A percentile compares a stretch with the other conserved stretches of the same genome.
Conservation (phyloP, 2,329 filamentous ascomycete genomes). For the Alternaria incomplexa region DNA sequence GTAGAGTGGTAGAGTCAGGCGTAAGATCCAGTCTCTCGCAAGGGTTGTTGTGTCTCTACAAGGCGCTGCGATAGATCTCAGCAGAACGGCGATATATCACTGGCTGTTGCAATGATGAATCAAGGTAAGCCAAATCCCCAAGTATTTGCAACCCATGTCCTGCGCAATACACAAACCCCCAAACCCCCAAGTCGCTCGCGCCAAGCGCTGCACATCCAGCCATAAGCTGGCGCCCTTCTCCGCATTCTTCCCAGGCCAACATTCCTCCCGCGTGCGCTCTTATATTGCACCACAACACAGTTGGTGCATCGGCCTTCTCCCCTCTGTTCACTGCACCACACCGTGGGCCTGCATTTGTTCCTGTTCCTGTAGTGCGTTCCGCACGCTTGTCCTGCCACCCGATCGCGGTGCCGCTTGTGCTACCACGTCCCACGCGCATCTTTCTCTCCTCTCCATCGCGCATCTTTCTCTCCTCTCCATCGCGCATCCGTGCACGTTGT, state of each 20-base stretch:
- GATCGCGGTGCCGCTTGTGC: slow-evolving; percentile 46
- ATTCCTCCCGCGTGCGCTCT: slow-evolving; percentile 37
- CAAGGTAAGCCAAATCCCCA: slow-evolving; percentile 47
- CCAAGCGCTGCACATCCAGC: slow-evolving; percentile 35
- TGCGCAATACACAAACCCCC: slow-evolving; percentile 22
- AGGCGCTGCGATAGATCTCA: slow-evolving; percentile 25
- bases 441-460: slow-evolving; percentile 27
- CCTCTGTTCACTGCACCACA: slow-evolving; percentile 36
- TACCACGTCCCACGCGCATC: slow-evolving; percentile 41
- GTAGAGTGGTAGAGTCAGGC: slow-evolving; percentile 28
- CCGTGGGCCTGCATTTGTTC: slow-evolving; percentile 35
- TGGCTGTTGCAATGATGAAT: slow-evolving; percentile 43
- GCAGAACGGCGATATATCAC: slow-evolving; percentile 28
- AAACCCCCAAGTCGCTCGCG: slow-evolving; percentile 30
- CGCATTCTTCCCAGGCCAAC: slow-evolving; percentile 44
- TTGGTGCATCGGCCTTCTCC: slow-evolving; percentile 27
- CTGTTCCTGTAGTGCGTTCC: slow-evolving; percentile 44
- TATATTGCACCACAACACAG: slow-evolving; percentile 39
- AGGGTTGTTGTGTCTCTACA: slow-evolving; percentile 20
- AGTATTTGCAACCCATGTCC: slow-evolving; percentile 31
- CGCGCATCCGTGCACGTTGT: slow-evolving; percentile 44
- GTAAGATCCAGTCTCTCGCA: slow-evolving; percentile 33
- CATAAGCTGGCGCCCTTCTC: slow-evolving; percentile 45
- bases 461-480: slow-evolving; percentile 26
- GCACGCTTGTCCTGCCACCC: slow-evolving; percentile 40